phyloP scores from a whole-genome alignment of 2,329 filamentous ascomycete genomes.

The Cryoendolithus antarcticus region DNA sequence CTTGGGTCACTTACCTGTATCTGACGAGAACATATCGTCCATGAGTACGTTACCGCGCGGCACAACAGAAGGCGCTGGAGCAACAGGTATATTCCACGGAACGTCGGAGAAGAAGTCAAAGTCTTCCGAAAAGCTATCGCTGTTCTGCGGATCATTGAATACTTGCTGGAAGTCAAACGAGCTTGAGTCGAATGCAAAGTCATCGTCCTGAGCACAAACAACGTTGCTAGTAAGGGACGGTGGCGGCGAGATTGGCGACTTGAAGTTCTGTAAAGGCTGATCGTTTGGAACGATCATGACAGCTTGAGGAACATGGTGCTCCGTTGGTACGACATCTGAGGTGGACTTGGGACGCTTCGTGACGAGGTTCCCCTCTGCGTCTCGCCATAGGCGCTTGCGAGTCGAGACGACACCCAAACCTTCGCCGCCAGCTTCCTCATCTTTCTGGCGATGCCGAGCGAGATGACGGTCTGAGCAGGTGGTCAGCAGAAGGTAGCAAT shows the following conservation, averaged over 20 bases:
- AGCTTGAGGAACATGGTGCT: background rate
- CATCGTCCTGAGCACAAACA: conserved; percentile 1
- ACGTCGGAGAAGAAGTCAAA: conserved; percentile 4
- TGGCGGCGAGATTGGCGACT: conserved; percentile 3
- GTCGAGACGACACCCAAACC: conserved; percentile 34
- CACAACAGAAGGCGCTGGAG: background rate
- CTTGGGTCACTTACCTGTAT: conserved; percentile 32
- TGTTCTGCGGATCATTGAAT: no score
- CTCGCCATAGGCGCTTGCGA: conserved; percentile 45
- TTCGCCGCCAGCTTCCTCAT: conserved; percentile 40
- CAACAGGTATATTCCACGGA: background rate
- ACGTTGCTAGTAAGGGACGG: conserved; percentile 2
- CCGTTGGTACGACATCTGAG: background rate
- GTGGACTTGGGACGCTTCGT: conserved; percentile 25
- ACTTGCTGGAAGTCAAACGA: no score
- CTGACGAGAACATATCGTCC: conserved; percentile 46
- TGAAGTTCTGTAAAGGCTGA: background rate
- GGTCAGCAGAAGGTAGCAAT: conserved; percentile 2
- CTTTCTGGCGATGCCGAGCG: conserved; percentile 40
- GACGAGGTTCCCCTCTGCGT: conserved; percentile 41
- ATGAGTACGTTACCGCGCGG: conserved; percentile 25
- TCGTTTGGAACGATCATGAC: background rate
- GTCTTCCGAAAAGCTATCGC: background rate
- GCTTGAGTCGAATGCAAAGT: background rate
- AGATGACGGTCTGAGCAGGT: conserved; percentile 43